A percentile compares a stretch with the other conserved stretches of the same genome.
These are phyloP conservation scores for Fagopyrum homotropicum DNA, from an alignment of 148 eudicot species.

Conservation along the genomic window DNA sequence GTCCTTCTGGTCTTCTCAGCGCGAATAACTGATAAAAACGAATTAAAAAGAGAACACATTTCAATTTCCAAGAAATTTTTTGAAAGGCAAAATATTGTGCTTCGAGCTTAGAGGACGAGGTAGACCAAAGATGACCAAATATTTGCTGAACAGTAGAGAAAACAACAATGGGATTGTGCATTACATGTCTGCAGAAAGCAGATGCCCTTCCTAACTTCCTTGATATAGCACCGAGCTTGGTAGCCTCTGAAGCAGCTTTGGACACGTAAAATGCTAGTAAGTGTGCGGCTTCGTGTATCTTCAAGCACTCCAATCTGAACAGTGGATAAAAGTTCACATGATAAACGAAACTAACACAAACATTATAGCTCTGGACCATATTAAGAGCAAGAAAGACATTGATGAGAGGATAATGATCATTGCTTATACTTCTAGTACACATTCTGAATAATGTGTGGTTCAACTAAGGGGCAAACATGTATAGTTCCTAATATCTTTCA, in stretches of 20 bases:
- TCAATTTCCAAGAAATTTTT: neutral
- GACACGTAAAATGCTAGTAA: conserved; percentile 83
- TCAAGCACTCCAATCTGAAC: conserved; percentile 82
- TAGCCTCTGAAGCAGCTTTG: conserved; percentile 97
- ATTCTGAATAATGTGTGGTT: neutral
- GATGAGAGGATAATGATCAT: neutral
- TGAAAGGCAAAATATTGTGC: neutral
- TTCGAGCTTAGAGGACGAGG: neutral
- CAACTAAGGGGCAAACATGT: neutral
- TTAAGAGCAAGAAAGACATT: neutral
- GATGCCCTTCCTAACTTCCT: conserved; percentile 50
- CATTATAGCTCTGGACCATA: neutral
- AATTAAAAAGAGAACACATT: neutral
- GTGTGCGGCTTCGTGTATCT: conserved; percentile 89
- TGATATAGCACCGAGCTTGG: conserved; percentile 59
- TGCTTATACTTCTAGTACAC: neutral
- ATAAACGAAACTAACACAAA: neutral
- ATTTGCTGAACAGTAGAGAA: neutral
- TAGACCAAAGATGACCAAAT: neutral
- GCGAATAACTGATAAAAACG: conserved; percentile 51
- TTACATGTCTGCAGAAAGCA: conserved; percentile 79
- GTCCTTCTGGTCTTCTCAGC: conserved; percentile 80
- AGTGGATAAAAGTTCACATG: neutral
- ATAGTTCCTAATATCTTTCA: neutral
- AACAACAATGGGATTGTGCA: conserved; percentile 4